Evolutionary conservation across 1,284 basidiomycete genomes (phyloP).

Genomic region (Heterobasidion irregulare): DNA sequence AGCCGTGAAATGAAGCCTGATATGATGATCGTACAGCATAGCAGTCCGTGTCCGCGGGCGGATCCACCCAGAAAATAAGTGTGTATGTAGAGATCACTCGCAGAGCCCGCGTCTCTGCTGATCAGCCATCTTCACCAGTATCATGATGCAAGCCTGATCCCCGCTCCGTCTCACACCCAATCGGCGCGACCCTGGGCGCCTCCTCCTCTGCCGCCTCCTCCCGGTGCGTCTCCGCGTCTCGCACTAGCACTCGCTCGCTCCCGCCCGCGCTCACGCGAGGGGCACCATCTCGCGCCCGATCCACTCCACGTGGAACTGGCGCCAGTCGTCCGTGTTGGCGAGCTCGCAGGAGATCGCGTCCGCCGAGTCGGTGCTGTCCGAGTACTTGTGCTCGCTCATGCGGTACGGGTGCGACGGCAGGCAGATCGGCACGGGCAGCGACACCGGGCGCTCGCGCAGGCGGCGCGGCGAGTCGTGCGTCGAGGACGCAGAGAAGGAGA

Average conservation of each 20-base stretch:
- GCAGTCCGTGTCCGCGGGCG: not conserved
- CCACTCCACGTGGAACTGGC: not conserved
- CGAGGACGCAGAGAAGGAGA: conserved; percentile 27
- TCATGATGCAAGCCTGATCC: no score
- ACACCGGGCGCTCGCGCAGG: not conserved
- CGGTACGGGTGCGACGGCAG: not conserved
- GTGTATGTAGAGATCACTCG: no score
- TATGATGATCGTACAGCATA: not conserved
- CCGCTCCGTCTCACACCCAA: no score
- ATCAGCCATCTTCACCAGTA: no score
- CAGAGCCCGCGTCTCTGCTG: no score
- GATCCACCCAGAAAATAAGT: no score
- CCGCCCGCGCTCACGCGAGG: not conserved
- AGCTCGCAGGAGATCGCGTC: not conserved
- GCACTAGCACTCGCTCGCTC: not conserved
- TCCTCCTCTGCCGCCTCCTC: no score
- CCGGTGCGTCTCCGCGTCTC: not conserved
- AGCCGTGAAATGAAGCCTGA: no score
- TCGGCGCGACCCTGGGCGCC: no score
- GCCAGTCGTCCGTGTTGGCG: not conserved
- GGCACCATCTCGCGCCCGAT: not conserved
- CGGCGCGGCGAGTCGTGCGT: conserved; percentile 11
- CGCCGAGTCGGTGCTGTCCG: not conserved
- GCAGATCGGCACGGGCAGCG: not conserved
- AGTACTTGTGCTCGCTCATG: not conserved